phyloP scores from a whole-genome alignment of 2,329 filamentous ascomycete genomes.

The Pseudogymnoascus pannorum region DNA sequence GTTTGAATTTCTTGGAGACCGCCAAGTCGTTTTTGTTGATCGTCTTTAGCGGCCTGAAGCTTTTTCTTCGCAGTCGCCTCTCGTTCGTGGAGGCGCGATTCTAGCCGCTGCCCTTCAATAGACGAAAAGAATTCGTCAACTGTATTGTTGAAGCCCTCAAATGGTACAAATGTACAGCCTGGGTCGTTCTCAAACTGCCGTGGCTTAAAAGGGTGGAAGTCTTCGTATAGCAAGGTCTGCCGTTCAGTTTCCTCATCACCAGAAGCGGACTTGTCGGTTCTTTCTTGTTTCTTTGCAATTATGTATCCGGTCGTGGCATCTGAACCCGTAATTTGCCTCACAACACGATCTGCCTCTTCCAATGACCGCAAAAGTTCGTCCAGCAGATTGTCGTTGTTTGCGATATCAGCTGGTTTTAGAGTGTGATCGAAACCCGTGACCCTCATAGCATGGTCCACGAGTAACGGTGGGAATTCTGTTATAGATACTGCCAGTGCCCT shows the following conservation, averaged over 20 bases:
- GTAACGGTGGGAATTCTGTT: slow-evolving; percentile 77
- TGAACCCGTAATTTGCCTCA: slow-evolving; percentile 60
- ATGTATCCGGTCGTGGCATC: slow-evolving; percentile 75
- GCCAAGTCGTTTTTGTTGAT: slow-evolving; percentile 79
- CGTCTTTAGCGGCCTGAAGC: slow-evolving; percentile 72
- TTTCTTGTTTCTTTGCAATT: slow-evolving; percentile 58
- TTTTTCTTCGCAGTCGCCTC: slow-evolving; percentile 77
- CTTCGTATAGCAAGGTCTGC: slow-evolving; percentile 65
- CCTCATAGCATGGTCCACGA: slow-evolving; percentile 79
- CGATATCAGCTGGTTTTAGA: slow-evolving; percentile 58
- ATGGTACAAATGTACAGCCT: slow-evolving; percentile 61
- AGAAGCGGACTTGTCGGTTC: slow-evolving; percentile 15
- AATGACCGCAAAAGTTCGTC: slow-evolving; percentile 62
- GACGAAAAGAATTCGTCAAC: slow-evolving; percentile 98
- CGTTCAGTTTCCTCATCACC: slow-evolving; percentile 32
- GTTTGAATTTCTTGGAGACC: slow-evolving; percentile 75
- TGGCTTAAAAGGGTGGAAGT: slow-evolving; percentile 90
- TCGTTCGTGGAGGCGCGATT: slow-evolving; percentile 73
- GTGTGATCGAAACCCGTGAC: slow-evolving; percentile 62
- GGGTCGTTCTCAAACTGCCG: slow-evolving; percentile 66
- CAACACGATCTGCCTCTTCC: slow-evolving; percentile 60
- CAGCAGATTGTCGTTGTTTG: slow-evolving; percentile 58
- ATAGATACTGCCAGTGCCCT: slow-evolving; percentile 78
- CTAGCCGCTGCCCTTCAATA: slow-evolving; percentile 84
- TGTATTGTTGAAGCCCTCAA: slow-evolving; percentile 82